Evolutionary conservation across 2,329 filamentous ascomycete species (phyloP).

Genomic region (Colletotrichum horii): DNA sequence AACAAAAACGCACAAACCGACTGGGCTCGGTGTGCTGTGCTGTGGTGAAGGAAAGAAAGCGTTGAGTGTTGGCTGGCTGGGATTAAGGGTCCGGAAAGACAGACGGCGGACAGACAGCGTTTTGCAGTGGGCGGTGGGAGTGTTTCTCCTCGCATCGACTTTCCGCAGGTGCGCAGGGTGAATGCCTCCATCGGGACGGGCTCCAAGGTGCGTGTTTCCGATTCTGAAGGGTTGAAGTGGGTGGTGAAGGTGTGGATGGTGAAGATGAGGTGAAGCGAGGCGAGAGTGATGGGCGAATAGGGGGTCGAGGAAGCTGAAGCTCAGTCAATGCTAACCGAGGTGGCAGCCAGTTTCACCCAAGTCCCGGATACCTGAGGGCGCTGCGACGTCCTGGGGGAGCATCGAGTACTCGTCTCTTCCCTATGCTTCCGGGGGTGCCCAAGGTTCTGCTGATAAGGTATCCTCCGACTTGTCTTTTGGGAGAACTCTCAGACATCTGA

Average conservation of each 20-base stretch:
- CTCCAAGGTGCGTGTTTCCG: conserved; percentile 3
- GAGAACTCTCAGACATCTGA: neutral
- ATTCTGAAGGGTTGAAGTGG: neutral
- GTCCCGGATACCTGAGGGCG: conserved; percentile 1
- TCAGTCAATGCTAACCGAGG: conserved; percentile 4
- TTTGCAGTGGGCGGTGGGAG: neutral
- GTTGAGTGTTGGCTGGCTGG: neutral
- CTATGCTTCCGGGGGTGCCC: neutral
- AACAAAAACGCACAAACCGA: neutral
- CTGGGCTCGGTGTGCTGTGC: neutral
- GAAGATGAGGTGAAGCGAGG: conserved; percentile 6
- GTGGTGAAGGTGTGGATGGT: neutral
- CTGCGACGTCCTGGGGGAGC: neutral
- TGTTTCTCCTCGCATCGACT: conserved; percentile 12
- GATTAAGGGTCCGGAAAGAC: neutral
- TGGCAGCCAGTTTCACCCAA: conserved; percentile 8
- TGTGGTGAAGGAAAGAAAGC: neutral
- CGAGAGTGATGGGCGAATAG: neutral
- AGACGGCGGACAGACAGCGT: neutral
- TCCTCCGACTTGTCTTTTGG: neutral
- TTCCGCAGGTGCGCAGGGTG: neutral
- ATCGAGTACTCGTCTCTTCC: neutral
- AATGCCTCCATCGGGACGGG: neutral
- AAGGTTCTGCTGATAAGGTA: neutral
- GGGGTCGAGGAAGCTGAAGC: conserved; percentile 2